A percentile compares a stretch with the other conserved stretches of the same genome.
Evolutionary conservation across 495 filamentous ascomycete genomes (phyloP).

Genomic region (Aspergillus nanangensis): DNA sequence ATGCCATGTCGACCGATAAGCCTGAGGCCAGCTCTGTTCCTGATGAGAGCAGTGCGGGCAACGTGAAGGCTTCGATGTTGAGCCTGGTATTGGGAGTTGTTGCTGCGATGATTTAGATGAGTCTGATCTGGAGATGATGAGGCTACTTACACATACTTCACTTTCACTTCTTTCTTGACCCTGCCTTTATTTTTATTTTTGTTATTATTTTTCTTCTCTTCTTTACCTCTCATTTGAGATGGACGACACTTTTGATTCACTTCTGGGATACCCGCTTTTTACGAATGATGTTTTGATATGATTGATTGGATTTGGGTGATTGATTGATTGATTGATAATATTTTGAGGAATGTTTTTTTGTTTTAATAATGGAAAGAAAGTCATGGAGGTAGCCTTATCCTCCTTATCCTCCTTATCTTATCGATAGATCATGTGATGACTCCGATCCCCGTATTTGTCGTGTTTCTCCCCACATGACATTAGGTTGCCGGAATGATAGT

Average conservation of each 20-base stretch:
- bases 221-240: background rate
- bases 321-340: too few species aligned
- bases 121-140: too few species aligned
- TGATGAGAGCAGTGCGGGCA: constrained; percentile 16
- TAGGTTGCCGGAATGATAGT: too few species aligned
- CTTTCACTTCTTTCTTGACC: background rate
- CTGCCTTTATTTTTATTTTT: background rate
- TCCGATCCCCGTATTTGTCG: background rate
- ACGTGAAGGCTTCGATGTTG: constrained; percentile 20
- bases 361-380: background rate
- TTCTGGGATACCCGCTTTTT: constrained; percentile 1
- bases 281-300: background rate
- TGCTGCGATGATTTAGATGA: constrained; percentile 22
- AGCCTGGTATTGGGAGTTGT: constrained; percentile 25
- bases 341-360: background rate
- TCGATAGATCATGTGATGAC: background rate
- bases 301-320: background rate
- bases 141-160: too few species aligned
- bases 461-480: too few species aligned
- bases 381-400: background rate
- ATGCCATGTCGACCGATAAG: background rate
- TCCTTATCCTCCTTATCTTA: background rate
- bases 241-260: background rate
- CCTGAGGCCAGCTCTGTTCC: background rate
- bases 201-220: constrained; percentile 1